Evolutionary conservation across 1,284 basidiomycete genomes (phyloP), one percentile per base, ranked within the genome.

Genomic region (Blastosporella zonata): DNA sequence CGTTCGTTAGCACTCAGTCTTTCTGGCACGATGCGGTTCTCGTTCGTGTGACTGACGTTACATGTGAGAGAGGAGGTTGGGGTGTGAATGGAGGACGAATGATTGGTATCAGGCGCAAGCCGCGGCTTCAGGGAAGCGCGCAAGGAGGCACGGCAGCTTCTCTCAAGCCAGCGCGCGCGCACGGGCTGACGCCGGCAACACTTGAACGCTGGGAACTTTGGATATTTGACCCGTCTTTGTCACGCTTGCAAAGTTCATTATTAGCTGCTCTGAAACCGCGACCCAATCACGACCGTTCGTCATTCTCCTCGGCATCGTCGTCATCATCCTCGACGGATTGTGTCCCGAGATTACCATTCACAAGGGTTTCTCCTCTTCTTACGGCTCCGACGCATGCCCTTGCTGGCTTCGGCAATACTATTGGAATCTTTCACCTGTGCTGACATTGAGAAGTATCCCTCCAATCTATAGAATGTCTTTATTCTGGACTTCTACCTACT

Each of bases 181-280:
- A 69, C 15, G 84, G 84, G 4, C 63, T 90, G 47, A 79, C 83
- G 20, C 59, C 67, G 15, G 73, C 82, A 12, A 81, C 81, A 18
- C 64, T 91, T 41, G 84, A 90, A 53, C 72, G 88, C 48, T 91
- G 88, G 89, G 87, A 91, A 57, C 60, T 87, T 25, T 91, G 88
- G 88, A 76, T 72, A 31, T 85, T 86, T 59, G 84, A 90, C 58
- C 78, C 80, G 3, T 65, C 71, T 3, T 65, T 71, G 15, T 66
- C 73, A 9, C 62, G 63, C 22, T 50, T 84, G 43, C 75, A 75
- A 46, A 73, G 71, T 13, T 81, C 80, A 2, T 49, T 77, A 6
- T 62, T 89, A 33, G 71, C 74, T 1, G 64, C 73, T 28, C 64
- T 88, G 22, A 38, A 43, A 9, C 43, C 18, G 17, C 59, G 64